Evolutionary conservation across 345 rosid genomes (phyloP), one percentile per base, ranked within the genome.

Genomic region (Abelmoschus esculentus): DNA sequence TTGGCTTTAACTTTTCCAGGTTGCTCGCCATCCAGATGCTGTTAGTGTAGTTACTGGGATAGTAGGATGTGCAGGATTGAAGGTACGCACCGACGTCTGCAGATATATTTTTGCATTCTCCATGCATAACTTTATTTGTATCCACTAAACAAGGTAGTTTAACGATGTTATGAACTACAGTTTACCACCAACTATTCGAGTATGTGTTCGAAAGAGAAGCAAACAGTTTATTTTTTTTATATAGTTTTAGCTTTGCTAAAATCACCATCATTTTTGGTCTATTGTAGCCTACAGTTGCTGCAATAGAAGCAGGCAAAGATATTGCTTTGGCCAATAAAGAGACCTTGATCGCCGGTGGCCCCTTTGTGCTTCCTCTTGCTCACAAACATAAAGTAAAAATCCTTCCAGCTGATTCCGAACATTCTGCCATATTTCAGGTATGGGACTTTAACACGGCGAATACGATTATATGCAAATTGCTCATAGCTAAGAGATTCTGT

Each of bases 381-480:
- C 91, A 81, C 47, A 90, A 90, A 74, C 83, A 90, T 80, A 88
- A 90, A 15, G 91, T 95, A 26, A 95, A 95, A 77, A 90, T 95
- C 79, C 97, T 95, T 80, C 96, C 97, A 1, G 96, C 99, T 66
- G 99, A 91, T 90, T 95, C 99, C 6, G 99, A 95, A 76, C 99
- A 95, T 82, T 95, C 97, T 69, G 96, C 99, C 52, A 88, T 95
- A 80, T 95, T 95, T 79, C 99, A 95, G 96, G 97, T 91, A 79
- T 57, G 75, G 59, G 67, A 59, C 55, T 56, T 0, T 42, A 15
- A 53, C 53, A 47, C 31, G 19, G 29, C 57, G 47, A 13, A 36
- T 10, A 26, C 18, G 46, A 56, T 8, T 47, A 9, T 58, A 34
- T 50, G 44, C 67, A 61, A 44, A 7, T 44, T 62, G 44, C 19